Percentiles rank a stretch among this genome's conserved stretches.
These are phyloP conservation scores for Trametes sanguinea DNA, from an alignment of 768 basidiomycete species.

Conservation along the genomic window DNA sequence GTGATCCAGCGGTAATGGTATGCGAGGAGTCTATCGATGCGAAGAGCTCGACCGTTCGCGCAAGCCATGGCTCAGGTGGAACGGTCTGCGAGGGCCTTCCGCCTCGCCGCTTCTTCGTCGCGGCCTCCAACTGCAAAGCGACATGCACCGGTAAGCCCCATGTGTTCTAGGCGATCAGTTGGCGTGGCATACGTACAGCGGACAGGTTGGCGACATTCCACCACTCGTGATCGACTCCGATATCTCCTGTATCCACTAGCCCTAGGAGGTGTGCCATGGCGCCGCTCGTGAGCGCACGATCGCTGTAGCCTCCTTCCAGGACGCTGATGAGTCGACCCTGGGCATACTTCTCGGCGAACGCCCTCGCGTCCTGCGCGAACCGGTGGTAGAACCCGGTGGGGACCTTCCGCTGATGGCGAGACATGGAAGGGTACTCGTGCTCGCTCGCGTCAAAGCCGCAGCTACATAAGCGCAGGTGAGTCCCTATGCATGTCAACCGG, in stretches of 20 bases:
- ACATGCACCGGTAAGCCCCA: background rate
- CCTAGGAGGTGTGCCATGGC: slow-evolving; percentile 82
- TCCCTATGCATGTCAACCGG: background rate
- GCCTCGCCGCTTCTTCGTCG: slow-evolving; percentile 59
- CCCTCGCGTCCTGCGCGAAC: slow-evolving; percentile 72
- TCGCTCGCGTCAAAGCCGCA: slow-evolving; percentile 95
- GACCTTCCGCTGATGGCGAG: slow-evolving; percentile 86
- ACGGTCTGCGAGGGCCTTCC: slow-evolving; percentile 43
- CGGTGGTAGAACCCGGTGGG: slow-evolving; percentile 84
- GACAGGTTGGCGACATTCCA: slow-evolving; percentile 63
- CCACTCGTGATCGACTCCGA: slow-evolving; percentile 46
- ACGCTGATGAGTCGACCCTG: slow-evolving; percentile 79
- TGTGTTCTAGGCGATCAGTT: background rate
- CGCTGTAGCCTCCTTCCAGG: slow-evolving; percentile 94
- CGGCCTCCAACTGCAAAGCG: slow-evolving; percentile 58
- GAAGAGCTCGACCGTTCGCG: slow-evolving; percentile 54
- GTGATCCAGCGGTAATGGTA: slow-evolving; percentile 20
- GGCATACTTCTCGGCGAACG: slow-evolving; percentile 65
- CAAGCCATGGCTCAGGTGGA: slow-evolving; percentile 55
- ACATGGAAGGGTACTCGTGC: slow-evolving; percentile 91
- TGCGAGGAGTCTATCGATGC: slow-evolving; percentile 37
- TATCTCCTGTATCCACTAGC: slow-evolving; percentile 42
- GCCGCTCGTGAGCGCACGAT: slow-evolving; percentile 82
- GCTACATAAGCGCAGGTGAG: slow-evolving; percentile 40
- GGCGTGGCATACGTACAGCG: slow-evolving; percentile 44